Percentiles rank a stretch among this genome's conserved stretches.
phyloP scores from a whole-genome alignment of 164 flowering plant species.

The Liquidambar formosana region DNA sequence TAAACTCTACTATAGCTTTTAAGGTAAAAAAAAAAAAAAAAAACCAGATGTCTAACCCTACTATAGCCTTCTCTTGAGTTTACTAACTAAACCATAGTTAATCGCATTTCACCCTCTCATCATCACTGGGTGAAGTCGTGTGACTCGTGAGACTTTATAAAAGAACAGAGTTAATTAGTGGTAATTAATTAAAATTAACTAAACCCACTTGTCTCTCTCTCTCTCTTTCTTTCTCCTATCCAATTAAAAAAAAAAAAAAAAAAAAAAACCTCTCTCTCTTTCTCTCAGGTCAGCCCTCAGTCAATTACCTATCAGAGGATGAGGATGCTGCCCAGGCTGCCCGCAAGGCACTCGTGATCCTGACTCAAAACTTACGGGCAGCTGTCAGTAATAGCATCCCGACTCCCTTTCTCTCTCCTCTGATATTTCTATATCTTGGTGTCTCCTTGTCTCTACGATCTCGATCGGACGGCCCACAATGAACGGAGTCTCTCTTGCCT shows the following conservation, averaged over 20 bases:
- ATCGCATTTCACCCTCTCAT: not conserved
- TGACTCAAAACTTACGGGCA: slow-evolving; percentile 39
- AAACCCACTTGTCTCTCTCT: not conserved
- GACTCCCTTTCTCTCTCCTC: not conserved
- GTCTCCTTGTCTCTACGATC: slow-evolving; percentile 17
- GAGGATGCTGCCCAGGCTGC: slow-evolving; percentile 35
- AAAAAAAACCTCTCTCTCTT: too few species aligned
- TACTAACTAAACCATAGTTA: not conserved
- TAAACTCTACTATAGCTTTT: not conserved
- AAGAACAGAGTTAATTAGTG: not conserved
- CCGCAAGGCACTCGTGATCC: slow-evolving; percentile 21
- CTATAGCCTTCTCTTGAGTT: too few species aligned
- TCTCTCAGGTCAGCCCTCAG: slow-evolving; percentile 14
- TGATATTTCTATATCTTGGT: slow-evolving; percentile 9
- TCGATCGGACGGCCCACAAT: slow-evolving; percentile 43
- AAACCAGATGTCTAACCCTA: not conserved
- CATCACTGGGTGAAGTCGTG: not conserved
- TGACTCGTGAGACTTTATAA: not conserved
- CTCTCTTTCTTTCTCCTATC: slow-evolving; percentile 12
- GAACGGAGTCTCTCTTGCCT: slow-evolving; percentile 21
- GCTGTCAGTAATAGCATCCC: slow-evolving; percentile 21
- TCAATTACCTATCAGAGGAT: not conserved
- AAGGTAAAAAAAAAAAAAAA: too few species aligned
- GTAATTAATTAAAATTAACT: not conserved
- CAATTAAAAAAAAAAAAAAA: too few species aligned